phyloP scores from a whole-genome alignment of 768 basidiomycete species.

The Leccinum pellstonianum region DNA sequence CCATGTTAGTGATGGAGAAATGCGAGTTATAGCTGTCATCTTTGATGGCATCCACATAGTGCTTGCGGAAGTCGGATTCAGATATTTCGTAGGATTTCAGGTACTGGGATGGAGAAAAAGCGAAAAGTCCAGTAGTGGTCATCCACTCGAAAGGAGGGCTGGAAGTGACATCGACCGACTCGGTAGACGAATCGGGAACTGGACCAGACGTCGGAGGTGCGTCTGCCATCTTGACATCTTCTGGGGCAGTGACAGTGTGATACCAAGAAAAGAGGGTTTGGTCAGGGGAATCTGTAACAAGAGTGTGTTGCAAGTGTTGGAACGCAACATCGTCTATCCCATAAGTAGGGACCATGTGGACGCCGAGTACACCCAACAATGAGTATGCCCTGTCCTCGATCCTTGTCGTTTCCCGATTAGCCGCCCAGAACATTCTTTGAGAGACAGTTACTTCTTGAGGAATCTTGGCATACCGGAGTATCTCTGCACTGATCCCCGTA shows the following conservation, averaged over 20 bases:
- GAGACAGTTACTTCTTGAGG: slow-evolving; percentile 19
- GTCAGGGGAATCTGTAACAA: slow-evolving; percentile 22
- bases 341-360: slow-evolving; percentile 23
- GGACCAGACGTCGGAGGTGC: background rate
- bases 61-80: slow-evolving; percentile 17
- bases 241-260: slow-evolving; percentile 1
- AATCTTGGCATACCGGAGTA: slow-evolving; percentile 14
- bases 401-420: slow-evolving; percentile 21
- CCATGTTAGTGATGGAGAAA: slow-evolving; percentile 21
- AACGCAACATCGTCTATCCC: slow-evolving; percentile 29
- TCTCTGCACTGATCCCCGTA: slow-evolving; percentile 17
- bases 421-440: slow-evolving; percentile 30
- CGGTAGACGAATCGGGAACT: background rate
- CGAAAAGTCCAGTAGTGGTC: slow-evolving; percentile 23
- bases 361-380: slow-evolving; percentile 27
- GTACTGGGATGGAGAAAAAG: slow-evolving; percentile 24
- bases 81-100: slow-evolving; percentile 22
- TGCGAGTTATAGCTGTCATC: slow-evolving; percentile 11
- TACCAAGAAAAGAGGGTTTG: slow-evolving; percentile 32
- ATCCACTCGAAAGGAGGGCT: background rate
- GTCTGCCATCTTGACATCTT: slow-evolving; percentile 16
- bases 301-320: slow-evolving; percentile 22
- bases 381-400: slow-evolving; percentile 33
- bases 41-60: slow-evolving; percentile 18
- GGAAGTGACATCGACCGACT: background rate